Evolutionary conservation across 2,329 filamentous ascomycete genomes (phyloP).

Genomic region (Hirsutella rhossiliensis): DNA sequence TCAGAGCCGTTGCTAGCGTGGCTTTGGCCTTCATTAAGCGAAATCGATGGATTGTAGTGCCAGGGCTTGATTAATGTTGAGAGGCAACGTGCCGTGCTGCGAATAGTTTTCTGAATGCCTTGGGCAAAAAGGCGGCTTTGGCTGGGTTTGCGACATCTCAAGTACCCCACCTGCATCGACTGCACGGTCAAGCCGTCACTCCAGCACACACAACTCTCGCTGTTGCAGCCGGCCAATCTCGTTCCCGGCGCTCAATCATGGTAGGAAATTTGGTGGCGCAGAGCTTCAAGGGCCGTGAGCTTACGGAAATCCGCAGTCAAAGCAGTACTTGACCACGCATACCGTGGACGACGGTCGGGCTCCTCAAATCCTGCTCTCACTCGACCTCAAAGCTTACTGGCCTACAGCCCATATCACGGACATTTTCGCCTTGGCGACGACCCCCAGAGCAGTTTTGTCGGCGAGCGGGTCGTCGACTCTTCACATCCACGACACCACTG

Average conservation of each 20-base stretch:
- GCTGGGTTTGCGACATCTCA: background rate
- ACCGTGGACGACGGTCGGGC: slow-evolving; percentile 71
- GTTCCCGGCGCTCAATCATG: background rate
- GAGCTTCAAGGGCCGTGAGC: background rate
- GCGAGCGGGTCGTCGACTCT: slow-evolving; percentile 76
- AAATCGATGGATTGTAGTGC: no score
- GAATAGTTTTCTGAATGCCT: no score
- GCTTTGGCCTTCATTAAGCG: no score
- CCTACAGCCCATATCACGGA: slow-evolving; percentile 65
- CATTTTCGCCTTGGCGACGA: slow-evolving; percentile 74
- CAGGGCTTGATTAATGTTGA: no score
- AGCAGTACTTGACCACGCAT: slow-evolving; percentile 93
- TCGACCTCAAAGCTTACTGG: background rate
- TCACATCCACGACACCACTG: slow-evolving; percentile 63
- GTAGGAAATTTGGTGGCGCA: background rate
- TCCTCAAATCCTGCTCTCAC: background rate
- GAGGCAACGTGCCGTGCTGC: no score
- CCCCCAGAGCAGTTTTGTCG: slow-evolving; percentile 62
- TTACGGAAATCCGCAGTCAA: slow-evolving; percentile 50
- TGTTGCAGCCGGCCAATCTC: background rate
- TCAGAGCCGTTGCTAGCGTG: no score
- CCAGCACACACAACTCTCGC: background rate
- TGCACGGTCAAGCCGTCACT: background rate
- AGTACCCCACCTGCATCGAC: background rate
- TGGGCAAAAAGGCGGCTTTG: no score